Conservation (phyloP, 139 green algal species). For the Mesotaenium endlicherianum region DNA sequence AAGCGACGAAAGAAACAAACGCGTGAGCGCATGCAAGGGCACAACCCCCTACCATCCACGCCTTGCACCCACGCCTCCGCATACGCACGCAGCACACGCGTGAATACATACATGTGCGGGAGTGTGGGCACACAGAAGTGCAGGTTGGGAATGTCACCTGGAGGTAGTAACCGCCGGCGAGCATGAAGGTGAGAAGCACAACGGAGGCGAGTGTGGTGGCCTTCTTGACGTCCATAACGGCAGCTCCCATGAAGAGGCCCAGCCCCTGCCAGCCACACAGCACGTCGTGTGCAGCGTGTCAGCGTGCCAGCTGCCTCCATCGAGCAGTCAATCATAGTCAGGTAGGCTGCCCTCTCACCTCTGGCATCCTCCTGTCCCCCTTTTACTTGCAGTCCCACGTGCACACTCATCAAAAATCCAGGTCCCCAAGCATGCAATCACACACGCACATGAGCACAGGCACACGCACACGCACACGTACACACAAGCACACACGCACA, state of each 20-base stretch:
- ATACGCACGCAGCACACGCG: not conserved
- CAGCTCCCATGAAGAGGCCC: slow-evolving; percentile 26
- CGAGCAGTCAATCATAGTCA: too few species aligned
- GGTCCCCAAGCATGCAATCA: too few species aligned
- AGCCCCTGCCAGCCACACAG: slow-evolving; percentile 6
- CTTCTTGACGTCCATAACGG: slow-evolving; percentile 39
- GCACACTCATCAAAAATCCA: too few species aligned
- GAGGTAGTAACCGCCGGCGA: slow-evolving; percentile 56
- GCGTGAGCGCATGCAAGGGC: not conserved
- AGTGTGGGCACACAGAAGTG: not conserved
- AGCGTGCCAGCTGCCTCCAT: too few species aligned
- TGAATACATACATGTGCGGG: not conserved
- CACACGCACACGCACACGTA: too few species aligned
- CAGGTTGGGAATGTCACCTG: not conserved
- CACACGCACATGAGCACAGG: too few species aligned
- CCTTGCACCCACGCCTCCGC: not conserved
- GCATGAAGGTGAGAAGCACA: slow-evolving; percentile 46
- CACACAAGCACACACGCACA: too few species aligned
- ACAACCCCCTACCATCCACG: not conserved
- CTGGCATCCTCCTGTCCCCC: too few species aligned
- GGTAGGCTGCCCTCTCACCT: too few species aligned
- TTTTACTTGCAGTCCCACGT: too few species aligned
- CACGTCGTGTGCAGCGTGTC: too few species aligned
- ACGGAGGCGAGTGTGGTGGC: slow-evolving; percentile 36
- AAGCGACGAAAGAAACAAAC: not conserved